These are phyloP conservation scores for Carpinus viminea DNA, from an alignment of 306 rosid species.

Conservation along the genomic window DNA sequence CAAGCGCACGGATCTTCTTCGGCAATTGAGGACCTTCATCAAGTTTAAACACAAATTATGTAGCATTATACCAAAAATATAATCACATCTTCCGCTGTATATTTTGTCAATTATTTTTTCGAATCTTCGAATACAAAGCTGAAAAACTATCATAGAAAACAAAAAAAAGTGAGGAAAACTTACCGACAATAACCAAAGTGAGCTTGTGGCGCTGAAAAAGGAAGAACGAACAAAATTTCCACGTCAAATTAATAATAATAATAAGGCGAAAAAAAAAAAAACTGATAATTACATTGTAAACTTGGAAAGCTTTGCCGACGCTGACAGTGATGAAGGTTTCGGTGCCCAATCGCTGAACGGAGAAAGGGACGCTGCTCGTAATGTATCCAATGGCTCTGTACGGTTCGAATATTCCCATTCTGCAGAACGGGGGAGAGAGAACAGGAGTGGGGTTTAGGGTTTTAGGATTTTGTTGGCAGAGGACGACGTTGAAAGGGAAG, in stretches of 20 bases:
- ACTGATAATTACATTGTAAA: slow-evolving; percentile 57
- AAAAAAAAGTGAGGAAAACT: slow-evolving; percentile 4
- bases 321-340: slow-evolving; percentile 87
- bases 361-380: slow-evolving; percentile 66
- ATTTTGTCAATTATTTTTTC: not conserved
- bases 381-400: slow-evolving; percentile 86
- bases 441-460: not conserved
- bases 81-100: not conserved
- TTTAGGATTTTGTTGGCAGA: not conserved
- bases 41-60: slow-evolving; percentile 3
- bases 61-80: not conserved
- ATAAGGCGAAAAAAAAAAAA: not conserved
- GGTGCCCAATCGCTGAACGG: slow-evolving; percentile 82
- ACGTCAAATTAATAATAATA: not conserved
- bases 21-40: slow-evolving; percentile 77
- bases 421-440: not conserved
- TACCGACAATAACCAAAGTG: slow-evolving; percentile 69
- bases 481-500: no score
- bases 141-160: not conserved
- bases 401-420: slow-evolving; percentile 85
- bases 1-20: slow-evolving; percentile 85
- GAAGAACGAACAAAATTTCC: not conserved
- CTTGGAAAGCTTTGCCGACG: slow-evolving; percentile 89
- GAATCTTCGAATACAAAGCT: no score
- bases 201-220: slow-evolving; percentile 82